These are phyloP conservation scores for Davidsoniella eucalypti DNA, from an alignment of 2,329 filamentous ascomycete genomes.

Conservation along the genomic window DNA sequence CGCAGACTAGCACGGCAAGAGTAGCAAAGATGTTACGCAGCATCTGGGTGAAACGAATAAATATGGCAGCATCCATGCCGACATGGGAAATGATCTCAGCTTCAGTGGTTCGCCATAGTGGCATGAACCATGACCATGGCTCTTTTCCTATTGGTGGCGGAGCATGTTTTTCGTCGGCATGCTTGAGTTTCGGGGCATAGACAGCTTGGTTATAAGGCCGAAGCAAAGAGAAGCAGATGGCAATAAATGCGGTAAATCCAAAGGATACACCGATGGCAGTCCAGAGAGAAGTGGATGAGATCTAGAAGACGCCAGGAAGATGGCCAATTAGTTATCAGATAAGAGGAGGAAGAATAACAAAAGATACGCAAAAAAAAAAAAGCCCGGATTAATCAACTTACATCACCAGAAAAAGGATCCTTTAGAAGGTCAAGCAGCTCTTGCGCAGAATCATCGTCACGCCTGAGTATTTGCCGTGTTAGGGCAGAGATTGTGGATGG, in stretches of 20 bases:
- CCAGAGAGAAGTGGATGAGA: constrained; percentile 41
- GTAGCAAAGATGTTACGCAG: constrained; percentile 74
- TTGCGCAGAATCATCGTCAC: constrained; percentile 20
- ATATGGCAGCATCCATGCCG: constrained; percentile 80
- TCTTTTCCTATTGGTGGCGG: constrained; percentile 76
- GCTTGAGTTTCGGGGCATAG: constrained; percentile 85
- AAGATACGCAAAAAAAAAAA: neutral
- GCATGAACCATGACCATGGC: constrained; percentile 73
- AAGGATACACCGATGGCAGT: constrained; percentile 69
- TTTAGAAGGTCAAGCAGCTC: constrained; percentile 32
- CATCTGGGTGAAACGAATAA: constrained; percentile 80
- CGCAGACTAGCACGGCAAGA: constrained; percentile 55
- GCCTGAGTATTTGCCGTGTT: constrained; percentile 3
- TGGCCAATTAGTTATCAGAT: constrained; percentile 3
- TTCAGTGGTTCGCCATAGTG: constrained; percentile 65
- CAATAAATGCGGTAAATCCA: constrained; percentile 55
- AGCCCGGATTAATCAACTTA: constrained; percentile 17
- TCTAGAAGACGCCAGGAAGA: neutral
- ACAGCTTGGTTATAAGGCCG: constrained; percentile 84
- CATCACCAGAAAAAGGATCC: constrained; percentile 33
- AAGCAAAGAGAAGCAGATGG: constrained; percentile 70
- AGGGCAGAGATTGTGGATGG: neutral
- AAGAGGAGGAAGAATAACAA: neutral
- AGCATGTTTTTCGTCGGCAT: constrained; percentile 78
- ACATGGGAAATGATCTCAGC: constrained; percentile 61